A percentile compares a stretch with the other conserved stretches of the same genome.
phyloP scores from a whole-genome alignment of 345 rosid species.

The Pistacia integerrima region DNA sequence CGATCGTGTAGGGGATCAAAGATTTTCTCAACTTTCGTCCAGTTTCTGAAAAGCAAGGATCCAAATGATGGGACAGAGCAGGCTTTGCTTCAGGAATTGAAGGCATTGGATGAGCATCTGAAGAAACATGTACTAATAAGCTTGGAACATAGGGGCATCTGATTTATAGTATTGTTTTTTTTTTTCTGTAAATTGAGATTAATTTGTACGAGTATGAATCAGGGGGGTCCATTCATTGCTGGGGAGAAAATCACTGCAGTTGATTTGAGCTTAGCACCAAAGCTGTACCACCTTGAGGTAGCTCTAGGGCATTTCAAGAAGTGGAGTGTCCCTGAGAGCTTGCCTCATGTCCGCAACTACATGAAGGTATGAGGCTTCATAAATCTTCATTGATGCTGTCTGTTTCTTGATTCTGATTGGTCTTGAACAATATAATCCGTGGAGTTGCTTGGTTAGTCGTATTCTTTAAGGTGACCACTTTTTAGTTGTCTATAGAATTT shows the following conservation, averaged over 20 bases:
- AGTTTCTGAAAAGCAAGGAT: slow-evolving; percentile 87
- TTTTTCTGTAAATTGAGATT: not conserved
- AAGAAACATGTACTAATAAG: slow-evolving; percentile 50
- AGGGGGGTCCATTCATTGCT: slow-evolving; percentile 87
- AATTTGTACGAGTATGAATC: slow-evolving; percentile 19
- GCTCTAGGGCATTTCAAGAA: slow-evolving; percentile 88
- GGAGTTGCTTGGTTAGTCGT: no score
- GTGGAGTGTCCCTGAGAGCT: slow-evolving; percentile 72
- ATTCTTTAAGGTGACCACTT: not conserved
- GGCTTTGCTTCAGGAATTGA: slow-evolving; percentile 74
- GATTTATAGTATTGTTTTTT: not conserved
- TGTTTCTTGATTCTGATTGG: not conserved
- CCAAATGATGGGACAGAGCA: slow-evolving; percentile 70
- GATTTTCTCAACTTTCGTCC: slow-evolving; percentile 58
- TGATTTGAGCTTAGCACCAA: slow-evolving; percentile 88
- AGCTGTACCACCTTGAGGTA: slow-evolving; percentile 82
- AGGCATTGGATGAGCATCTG: slow-evolving; percentile 82
- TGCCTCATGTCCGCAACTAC: slow-evolving; percentile 64
- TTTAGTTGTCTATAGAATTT: not conserved
- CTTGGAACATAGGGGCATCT: slow-evolving; percentile 3
- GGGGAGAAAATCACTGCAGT: slow-evolving; percentile 73
- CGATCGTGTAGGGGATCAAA: slow-evolving; percentile 60
- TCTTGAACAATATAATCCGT: no score
- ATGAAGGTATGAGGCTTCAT: slow-evolving; percentile 40
- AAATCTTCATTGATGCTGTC: not conserved